These are phyloP conservation scores for Heliocybe sulcata DNA, from an alignment of 1,284 basidiomycete genomes.

Conservation along the genomic window DNA sequence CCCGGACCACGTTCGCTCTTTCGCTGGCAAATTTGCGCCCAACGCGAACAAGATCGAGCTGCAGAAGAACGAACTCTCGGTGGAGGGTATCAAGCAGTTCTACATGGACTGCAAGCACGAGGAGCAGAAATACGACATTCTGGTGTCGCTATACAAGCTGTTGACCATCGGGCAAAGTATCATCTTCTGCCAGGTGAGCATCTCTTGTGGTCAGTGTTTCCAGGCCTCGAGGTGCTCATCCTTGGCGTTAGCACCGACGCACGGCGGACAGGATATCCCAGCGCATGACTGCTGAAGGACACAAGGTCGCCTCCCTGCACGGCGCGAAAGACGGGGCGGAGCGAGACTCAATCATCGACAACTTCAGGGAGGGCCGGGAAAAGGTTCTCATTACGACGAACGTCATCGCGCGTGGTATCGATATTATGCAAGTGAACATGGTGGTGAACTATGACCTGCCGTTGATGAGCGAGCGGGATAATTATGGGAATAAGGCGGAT, in stretches of 20 bases:
- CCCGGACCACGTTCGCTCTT: slow-evolving; percentile 86
- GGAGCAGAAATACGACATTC: slow-evolving; percentile 92
- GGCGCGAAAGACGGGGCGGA: slow-evolving; percentile 88
- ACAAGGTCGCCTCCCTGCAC: slow-evolving; percentile 94
- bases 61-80: slow-evolving; percentile 89
- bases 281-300: slow-evolving; percentile 89
- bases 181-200: slow-evolving; percentile 85
- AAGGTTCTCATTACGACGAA: slow-evolving; percentile 99
- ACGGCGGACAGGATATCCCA: slow-evolving; percentile 91
- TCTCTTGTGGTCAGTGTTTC: not conserved
- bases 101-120: slow-evolving; percentile 93
- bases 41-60: slow-evolving; percentile 95
- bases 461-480: slow-evolving; percentile 64
- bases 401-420: slow-evolving; percentile 97
- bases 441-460: slow-evolving; percentile 99
- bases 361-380: slow-evolving; percentile 92
- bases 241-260: slow-evolving; percentile 59
- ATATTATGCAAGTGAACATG: slow-evolving; percentile 99
- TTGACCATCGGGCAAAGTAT: slow-evolving; percentile 96
- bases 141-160: slow-evolving; percentile 86
- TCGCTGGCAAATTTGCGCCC: slow-evolving; percentile 90
- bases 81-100: slow-evolving; percentile 95
- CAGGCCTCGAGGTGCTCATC: not conserved
- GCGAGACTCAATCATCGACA: slow-evolving; percentile 90
- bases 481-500: slow-evolving; percentile 29